phyloP scores from a whole-genome alignment of 306 rosid species.

The Prinsepia uniflora region DNA sequence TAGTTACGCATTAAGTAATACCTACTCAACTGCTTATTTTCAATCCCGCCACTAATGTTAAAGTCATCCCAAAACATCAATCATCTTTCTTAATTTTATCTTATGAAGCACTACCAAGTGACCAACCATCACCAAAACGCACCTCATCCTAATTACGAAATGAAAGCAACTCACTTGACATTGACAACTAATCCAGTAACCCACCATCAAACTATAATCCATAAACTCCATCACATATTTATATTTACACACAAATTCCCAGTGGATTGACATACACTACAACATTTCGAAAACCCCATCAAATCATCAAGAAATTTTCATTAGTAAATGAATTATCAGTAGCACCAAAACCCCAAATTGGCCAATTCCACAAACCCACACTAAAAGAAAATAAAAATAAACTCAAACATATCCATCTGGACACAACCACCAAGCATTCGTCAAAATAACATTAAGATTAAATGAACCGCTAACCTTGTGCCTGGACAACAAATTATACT shows the following conservation, averaged over 20 bases:
- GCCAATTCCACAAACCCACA: background rate
- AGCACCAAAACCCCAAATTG: background rate
- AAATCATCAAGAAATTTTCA: background rate
- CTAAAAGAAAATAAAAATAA: no score
- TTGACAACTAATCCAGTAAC: background rate
- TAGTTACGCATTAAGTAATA: background rate
- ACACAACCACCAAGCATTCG: no score
- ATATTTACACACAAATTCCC: background rate
- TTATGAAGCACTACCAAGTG: background rate
- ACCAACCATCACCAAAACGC: background rate
- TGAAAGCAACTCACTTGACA: background rate
- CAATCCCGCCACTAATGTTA: background rate
- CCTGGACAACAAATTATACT: conserved; percentile 77
- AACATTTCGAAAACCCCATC: background rate
- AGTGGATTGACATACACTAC: background rate
- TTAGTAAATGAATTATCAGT: background rate
- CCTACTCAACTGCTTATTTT: no score
- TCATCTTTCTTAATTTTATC: background rate
- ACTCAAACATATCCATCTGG: no score
- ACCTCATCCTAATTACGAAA: background rate
- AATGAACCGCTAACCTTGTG: conserved; percentile 50
- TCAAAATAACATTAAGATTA: background rate
- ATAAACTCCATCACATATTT: background rate
- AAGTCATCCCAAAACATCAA: background rate
- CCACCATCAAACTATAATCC: background rate